Percentiles rank a stretch among this genome's conserved stretches.
Conservation (phyloP, 306 rosid genomes). For the Cercis canadensis region DNA sequence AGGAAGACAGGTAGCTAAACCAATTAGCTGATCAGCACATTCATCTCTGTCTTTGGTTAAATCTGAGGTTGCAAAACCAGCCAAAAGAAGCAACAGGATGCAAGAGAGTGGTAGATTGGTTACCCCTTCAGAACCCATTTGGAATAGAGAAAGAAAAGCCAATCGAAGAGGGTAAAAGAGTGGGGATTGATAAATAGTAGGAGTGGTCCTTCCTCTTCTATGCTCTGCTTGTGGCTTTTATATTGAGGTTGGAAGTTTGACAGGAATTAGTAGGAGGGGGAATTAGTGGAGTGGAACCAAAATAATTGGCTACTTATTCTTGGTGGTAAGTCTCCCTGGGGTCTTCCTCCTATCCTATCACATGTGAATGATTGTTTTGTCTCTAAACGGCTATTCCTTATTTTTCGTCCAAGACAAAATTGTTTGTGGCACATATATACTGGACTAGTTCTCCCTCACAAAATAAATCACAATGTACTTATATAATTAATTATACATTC, state of each 20-base stretch:
- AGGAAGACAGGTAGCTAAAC: slow-evolving; percentile 63
- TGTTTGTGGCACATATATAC: too few relatives aligned
- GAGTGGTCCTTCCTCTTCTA: slow-evolving; percentile 7
- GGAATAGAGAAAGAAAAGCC: slow-evolving; percentile 5
- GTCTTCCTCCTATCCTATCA: too few relatives aligned
- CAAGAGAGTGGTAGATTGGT: slow-evolving; percentile 23
- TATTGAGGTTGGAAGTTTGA: background rate
- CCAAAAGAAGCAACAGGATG: slow-evolving; percentile 38
- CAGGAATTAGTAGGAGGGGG: background rate
- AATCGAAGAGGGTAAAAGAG: background rate
- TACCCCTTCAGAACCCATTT: slow-evolving; percentile 35
- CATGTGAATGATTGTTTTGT: too few relatives aligned
- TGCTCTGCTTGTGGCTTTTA: slow-evolving; percentile 14
- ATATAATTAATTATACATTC: too few relatives aligned
- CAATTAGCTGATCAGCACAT: slow-evolving; percentile 61
- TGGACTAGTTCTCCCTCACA: too few relatives aligned
- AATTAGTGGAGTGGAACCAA: background rate
- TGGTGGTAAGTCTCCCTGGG: too few relatives aligned
- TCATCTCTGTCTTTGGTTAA: slow-evolving; percentile 70
- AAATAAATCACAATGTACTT: too few relatives aligned
- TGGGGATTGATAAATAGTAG: too few relatives aligned
- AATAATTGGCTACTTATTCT: too few relatives aligned
- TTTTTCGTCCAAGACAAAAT: too few relatives aligned
- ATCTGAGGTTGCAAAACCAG: slow-evolving; percentile 48
- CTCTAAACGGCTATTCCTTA: too few relatives aligned